Conservation (phyloP, 345 rosid genomes). For the Salix brachista region DNA sequence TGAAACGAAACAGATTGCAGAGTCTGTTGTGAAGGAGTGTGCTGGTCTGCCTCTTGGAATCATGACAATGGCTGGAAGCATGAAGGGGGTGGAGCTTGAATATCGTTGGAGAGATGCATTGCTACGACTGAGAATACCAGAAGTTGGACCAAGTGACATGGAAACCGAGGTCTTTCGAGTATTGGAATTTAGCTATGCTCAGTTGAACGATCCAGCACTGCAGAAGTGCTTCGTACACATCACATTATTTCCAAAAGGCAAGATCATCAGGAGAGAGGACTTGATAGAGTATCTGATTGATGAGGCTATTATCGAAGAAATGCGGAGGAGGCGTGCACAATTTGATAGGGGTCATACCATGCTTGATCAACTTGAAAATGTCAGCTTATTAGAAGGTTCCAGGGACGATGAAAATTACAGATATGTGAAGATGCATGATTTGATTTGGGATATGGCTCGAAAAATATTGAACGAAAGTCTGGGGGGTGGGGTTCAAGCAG, state of each 20-base stretch:
- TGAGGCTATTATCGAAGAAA: no score
- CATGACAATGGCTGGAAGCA: neutral
- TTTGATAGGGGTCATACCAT: no score
- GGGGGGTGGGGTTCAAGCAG: slow-evolving; percentile 15
- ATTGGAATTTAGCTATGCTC: neutral
- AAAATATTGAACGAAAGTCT: neutral
- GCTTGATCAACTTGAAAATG: no score
- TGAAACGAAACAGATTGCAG: neutral
- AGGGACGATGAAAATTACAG: no score
- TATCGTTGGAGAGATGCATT: slow-evolving; percentile 12
- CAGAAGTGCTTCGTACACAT: slow-evolving; percentile 22
- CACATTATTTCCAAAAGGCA: slow-evolving; percentile 15
- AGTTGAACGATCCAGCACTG: neutral
- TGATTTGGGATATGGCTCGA: slow-evolving; percentile 19
- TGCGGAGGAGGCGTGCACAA: fast-evolving
- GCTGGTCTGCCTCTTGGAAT: slow-evolving; percentile 18
- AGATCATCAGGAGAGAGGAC: neutral
- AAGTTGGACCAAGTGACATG: neutral
- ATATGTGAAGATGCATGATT: slow-evolving; percentile 21
- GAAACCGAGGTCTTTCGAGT: neutral
- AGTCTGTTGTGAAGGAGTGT: slow-evolving; percentile 6
- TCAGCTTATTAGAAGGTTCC: no score
- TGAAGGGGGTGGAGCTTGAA: slow-evolving; percentile 12
- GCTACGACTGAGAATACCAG: neutral
- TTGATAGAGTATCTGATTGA: neutral